Evolutionary conservation across 2,329 filamentous ascomycete species (phyloP), one percentile per base, ranked within the genome.

Genomic region (Chalaropsis ovoidea): DNA sequence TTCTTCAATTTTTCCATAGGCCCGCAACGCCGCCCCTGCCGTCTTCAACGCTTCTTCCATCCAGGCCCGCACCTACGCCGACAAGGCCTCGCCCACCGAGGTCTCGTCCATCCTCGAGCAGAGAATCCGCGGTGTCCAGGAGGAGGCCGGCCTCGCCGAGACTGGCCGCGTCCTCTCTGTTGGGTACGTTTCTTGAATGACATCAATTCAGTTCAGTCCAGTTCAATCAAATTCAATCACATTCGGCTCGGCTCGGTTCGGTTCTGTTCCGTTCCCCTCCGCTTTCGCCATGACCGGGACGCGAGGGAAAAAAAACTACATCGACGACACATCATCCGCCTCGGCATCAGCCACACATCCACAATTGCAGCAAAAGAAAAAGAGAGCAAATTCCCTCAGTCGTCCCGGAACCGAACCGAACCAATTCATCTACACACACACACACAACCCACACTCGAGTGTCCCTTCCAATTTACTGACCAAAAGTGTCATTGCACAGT

Each of bases 41-140:
- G 82, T 84, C 78, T 80, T 87, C 82, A 87, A 85, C 82, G 81
- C 84, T 75, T 79, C 81, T 73, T 80, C 85, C 72, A 82, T 87
- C 77, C 86, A 89, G 77, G 79, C 86, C 78, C 90, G 94, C 81
- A 85, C 84, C 79, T 97, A 96, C 81, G 93, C 90, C 77, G 88
- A 90, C 73, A 97, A 97, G 86, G 91, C 94, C 75, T 80, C 91
- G 69, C 94, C 94, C 74, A 99, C 93, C 75, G 94, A 99, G 84
- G 93, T 97, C 74, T 97, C 94, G 73, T 96, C 93, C 73, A 97
- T 99, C 80, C 89, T 99, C 77, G 94, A 97, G 84, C 93, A 97
- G 86, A 86, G 92, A 81, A 99, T 99, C 76, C 90, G 94, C 77
- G 94, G 94, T 84, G 90, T 97, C 73, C 89, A 95, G 81, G 94